Percentiles rank a stretch among this genome's conserved stretches.
These are phyloP conservation scores for Kodamaea jinghongensis DNA, from an alignment of 805 yeast genomes.

Conservation along the genomic window DNA sequence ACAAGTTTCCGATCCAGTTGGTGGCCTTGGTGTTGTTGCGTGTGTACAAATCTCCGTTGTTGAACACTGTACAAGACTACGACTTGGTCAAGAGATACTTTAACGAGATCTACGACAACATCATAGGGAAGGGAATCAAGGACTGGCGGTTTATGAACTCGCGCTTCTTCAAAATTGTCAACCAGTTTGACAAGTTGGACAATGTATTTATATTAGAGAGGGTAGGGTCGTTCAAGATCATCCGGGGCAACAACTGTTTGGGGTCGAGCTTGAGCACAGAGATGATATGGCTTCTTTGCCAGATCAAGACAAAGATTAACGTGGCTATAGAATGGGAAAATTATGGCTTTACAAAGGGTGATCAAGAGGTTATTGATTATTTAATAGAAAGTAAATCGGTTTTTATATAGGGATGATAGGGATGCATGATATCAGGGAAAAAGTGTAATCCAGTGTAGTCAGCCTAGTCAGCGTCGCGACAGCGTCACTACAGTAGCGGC, in stretches of 20 bases:
- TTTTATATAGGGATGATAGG: constrained; percentile 12
- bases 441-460: too few species aligned
- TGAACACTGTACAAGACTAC: constrained; percentile 25
- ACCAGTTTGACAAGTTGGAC: constrained; percentile 22
- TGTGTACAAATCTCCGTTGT: constrained; percentile 31
- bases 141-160: constrained; percentile 24
- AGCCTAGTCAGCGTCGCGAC: too few species aligned
- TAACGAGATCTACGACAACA: constrained; percentile 17
- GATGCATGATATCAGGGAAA: too few species aligned
- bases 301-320: constrained; percentile 11
- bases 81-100: constrained; percentile 23
- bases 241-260: constrained; percentile 34
- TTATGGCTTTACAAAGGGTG: constrained; percentile 26
- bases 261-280: constrained; percentile 38
- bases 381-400: constrained; percentile 20
- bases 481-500: too few species aligned
- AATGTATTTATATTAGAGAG: constrained; percentile 10
- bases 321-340: constrained; percentile 23
- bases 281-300: constrained; percentile 38
- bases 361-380: constrained; percentile 18
- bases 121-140: constrained; percentile 15
- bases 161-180: constrained; percentile 22
- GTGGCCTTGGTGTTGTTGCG: constrained; percentile 30
- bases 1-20: constrained; percentile 37
- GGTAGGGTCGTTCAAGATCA: constrained; percentile 22